phyloP scores from a whole-genome alignment of 148 eudicot species.

The Vaccinium macrocarpon region DNA sequence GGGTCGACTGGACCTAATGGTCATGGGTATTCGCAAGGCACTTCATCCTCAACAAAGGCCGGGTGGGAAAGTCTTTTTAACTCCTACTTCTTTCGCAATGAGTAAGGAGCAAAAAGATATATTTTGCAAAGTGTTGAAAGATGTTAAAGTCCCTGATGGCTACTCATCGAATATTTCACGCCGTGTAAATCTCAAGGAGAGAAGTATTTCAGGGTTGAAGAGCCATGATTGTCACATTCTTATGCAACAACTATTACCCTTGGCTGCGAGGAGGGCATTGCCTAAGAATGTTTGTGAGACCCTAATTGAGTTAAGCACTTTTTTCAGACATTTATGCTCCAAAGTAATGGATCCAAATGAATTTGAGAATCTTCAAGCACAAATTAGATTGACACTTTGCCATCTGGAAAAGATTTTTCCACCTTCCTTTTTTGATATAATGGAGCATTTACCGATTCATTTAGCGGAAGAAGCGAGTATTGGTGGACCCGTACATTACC shows the following conservation, averaged over 20 bases:
- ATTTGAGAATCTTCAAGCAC: too few relatives aligned
- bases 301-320: too few relatives aligned
- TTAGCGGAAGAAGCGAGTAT: not conserved
- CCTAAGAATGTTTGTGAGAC: not conserved
- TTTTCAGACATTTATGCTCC: too few relatives aligned
- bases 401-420: too few relatives aligned
- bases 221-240: not conserved
- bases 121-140: not conserved
- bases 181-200: not conserved
- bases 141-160: not conserved
- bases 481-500: not conserved
- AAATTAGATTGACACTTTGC: too few relatives aligned
- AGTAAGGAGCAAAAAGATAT: not conserved
- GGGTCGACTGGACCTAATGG: not conserved
- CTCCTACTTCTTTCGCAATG: not conserved
- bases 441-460: not conserved
- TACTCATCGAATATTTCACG: not conserved
- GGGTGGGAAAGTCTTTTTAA: not conserved
- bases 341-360: too few relatives aligned
- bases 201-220: not conserved
- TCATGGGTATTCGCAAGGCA: not conserved
- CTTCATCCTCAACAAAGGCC: not conserved
- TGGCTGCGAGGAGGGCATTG: not conserved
- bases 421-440: not conserved
- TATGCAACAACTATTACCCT: not conserved